Base-by-base conservation (phyloP, 352 stramenopile species). In the Elongisporangium anandrum region DNA sequence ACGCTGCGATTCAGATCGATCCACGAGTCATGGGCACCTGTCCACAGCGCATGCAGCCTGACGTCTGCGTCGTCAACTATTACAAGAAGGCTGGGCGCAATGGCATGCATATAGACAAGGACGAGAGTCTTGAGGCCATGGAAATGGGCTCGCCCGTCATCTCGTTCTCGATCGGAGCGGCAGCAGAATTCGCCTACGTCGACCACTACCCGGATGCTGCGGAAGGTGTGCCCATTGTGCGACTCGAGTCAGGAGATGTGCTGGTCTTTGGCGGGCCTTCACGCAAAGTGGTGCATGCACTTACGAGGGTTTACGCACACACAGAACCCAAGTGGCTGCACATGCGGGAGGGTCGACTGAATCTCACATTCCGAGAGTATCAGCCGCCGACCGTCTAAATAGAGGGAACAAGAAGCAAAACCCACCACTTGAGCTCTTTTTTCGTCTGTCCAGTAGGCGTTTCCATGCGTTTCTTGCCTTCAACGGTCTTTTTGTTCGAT, bases 21-120 rank as follows among this genome's bases (percentile, higher is more conserved):
- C 52, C 61, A 4, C 55, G 61, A 9, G 79, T 88, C 16, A 62
- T 88, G 65, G 81, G 81, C n/a, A 59, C 59, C 19, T 88, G 75
- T 63, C 10, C 49, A 13, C 45, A 26, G 7, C 38, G 48, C 12
- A 78, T 91, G 65, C 62, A 26, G 19, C 81, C 79, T 0, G 79
- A 91, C 34, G 80, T 91, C 52, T 88, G 77, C 50, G 77, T 89
- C 19, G 79, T 88, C 53, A 89, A 89, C 59, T 91, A 86, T 51
- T 89, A 89, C 68, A 87, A 88, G 61, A 86, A 87, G 59, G 77
- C 77, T 19, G 81, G 81, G 0, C 69, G 78, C 61, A 91, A 88
- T 47, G 81, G 78, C 57, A 81, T 90, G 75, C 81, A 90, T 61
- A 69, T 87, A 21, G 81, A 90, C 69, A 88, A 88, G 64, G 76